A percentile compares a stretch with the other conserved stretches of the same genome.
These are phyloP conservation scores for Chloromonas sp. DNA, from an alignment of 163 green algal species.

Conservation along the genomic window DNA sequence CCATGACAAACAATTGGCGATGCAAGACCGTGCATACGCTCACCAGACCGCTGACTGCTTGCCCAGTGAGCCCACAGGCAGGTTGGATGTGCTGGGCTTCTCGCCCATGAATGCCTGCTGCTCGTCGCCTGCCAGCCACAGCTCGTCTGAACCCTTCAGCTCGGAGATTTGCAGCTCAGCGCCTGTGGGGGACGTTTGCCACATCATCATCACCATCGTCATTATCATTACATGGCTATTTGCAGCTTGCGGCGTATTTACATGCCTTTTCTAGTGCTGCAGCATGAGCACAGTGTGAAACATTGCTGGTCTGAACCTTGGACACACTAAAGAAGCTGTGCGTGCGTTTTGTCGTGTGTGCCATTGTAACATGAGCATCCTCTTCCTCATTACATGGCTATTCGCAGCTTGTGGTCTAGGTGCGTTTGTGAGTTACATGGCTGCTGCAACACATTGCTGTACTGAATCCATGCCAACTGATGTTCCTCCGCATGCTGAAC, in stretches of 20 bases:
- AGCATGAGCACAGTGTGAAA: neutral
- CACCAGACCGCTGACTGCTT: conserved; percentile 25
- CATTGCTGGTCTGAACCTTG: neutral
- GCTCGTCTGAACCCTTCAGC: conserved; percentile 17
- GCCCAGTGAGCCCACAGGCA: conserved; percentile 23
- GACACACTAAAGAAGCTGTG: neutral
- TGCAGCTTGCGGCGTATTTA: neutral
- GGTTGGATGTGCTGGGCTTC: conserved; percentile 15
- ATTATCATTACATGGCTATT: neutral
- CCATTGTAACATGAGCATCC: neutral
- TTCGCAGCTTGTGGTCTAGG: neutral
- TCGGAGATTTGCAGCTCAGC: conserved; percentile 18
- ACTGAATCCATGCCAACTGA: neutral
- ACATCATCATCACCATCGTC: conserved; percentile 1
- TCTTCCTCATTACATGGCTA: neutral
- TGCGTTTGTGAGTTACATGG: neutral
- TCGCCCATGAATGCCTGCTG: conserved; percentile 19
- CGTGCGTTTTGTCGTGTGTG: neutral
- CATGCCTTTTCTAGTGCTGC: neutral
- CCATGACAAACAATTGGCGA: neutral
- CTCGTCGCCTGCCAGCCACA: conserved; percentile 44
- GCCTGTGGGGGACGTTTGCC: conserved; percentile 1
- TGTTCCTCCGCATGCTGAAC: neutral
- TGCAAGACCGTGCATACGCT: neutral
- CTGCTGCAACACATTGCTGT: neutral